Base-by-base conservation (phyloP, 331 rosid genomes). In the Saraca asoca region DNA sequence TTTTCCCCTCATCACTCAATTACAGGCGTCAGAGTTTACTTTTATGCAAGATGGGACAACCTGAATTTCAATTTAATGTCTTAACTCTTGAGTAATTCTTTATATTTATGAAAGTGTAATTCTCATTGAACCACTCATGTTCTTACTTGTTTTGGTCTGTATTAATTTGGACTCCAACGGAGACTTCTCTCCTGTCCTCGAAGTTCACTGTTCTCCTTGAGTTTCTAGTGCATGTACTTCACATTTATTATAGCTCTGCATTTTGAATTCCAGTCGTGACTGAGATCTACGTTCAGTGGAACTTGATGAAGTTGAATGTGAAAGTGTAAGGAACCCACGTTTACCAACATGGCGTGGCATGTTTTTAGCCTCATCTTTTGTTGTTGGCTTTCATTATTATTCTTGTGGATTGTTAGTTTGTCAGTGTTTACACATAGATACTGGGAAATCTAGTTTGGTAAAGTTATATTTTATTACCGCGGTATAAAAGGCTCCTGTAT, bases 81-180 rank as follows among this genome's bases (percentile, higher is more conserved):
- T 48, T 48, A 3, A 13, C 18, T 29, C 9, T 20, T 55, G 16
- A 37, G 38, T 34, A 34, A 37, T 37, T 5, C 8, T 8, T 37
- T 37, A 37, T 37, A 37, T 51, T 18, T 3, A 12, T 5, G 18
- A 15, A 37, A 33, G 15, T 18, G 9, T n/a, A 38, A 9, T 39
- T 53, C 56, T 42, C 34, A 4, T 55, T 55, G 64, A 45, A 52
- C 41, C n/a, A 29, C 17, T 38, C 31, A 18, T 56, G 18, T 38
- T 53, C 11, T 24, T 53, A 31, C 39, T 41, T 10, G 12, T 6
- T 42, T 10, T n/a, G 19, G 9, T 17, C 19, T 41, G 12, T 51
- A 29, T 10, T 45, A n/a, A 62, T 62, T 45, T 29, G 2, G 42
- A 12, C 43, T 4, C 7, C 52, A 5, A 4, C 31, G 29, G n/a